Percentiles rank a stretch among this genome's conserved stretches.
Conservation (phyloP, 768 basidiomycete genomes). For the Lentinula sp. region DNA sequence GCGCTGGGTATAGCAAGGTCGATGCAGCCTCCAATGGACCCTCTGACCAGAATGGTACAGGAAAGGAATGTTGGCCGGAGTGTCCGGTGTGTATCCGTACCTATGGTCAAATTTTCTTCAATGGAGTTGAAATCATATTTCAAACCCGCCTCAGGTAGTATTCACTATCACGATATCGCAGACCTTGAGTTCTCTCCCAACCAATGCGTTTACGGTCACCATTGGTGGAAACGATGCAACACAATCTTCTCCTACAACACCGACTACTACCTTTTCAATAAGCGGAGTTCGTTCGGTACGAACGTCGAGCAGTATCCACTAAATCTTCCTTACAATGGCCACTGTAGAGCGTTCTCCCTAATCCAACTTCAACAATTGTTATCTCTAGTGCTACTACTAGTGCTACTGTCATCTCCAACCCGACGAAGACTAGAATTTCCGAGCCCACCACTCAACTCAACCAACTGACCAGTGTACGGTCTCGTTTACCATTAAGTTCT, state of each 20-base stretch:
- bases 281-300: background rate
- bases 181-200: background rate
- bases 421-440: background rate
- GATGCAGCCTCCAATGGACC: background rate
- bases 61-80: background rate
- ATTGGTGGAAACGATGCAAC: background rate
- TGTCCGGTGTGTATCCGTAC: background rate
- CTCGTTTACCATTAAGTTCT: background rate
- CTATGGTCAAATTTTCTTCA: background rate
- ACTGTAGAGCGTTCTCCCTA: background rate
- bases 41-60: background rate
- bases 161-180: background rate
- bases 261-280: background rate
- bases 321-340: background rate
- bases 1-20: background rate
- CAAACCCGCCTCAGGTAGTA: background rate
- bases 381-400: background rate
- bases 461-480: background rate
- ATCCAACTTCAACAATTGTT: background rate
- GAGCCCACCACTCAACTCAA: background rate
- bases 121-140: background rate
- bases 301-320: background rate
- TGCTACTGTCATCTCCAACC: background rate
- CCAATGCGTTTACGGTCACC: background rate
- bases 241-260: background rate